phyloP scores from a whole-genome alignment of 495 filamentous ascomycete genomes.

The Annulohypoxylon moriforme region DNA sequence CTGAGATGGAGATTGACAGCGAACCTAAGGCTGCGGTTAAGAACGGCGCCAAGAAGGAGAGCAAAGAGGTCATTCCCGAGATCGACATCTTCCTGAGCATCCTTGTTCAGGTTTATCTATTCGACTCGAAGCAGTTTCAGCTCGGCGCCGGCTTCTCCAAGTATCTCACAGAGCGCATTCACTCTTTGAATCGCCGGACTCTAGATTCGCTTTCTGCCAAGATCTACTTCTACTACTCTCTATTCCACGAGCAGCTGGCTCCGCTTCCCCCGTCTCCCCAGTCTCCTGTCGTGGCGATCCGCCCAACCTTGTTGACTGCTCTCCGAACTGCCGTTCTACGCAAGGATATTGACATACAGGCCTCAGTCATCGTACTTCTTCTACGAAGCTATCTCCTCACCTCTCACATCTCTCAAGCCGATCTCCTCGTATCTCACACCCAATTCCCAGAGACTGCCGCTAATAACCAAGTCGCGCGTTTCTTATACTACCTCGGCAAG shows the following conservation, averaged over 20 bases:
- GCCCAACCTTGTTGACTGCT: slow-evolving; percentile 85
- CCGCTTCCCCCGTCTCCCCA: slow-evolving; percentile 88
- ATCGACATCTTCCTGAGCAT: slow-evolving; percentile 92
- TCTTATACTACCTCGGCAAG: slow-evolving; percentile 94
- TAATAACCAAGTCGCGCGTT: slow-evolving; percentile 97
- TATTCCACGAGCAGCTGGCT: slow-evolving; percentile 90
- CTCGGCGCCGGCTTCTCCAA: slow-evolving; percentile 85
- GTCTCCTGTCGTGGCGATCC: slow-evolving; percentile 84
- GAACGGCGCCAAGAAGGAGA: slow-evolving; percentile 66
- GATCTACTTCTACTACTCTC: slow-evolving; percentile 96
- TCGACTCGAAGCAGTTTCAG: slow-evolving; percentile 82
- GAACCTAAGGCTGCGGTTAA: slow-evolving; percentile 62
- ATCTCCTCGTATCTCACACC: slow-evolving; percentile 93
- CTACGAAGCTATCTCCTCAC: slow-evolving; percentile 96
- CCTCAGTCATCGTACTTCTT: slow-evolving; percentile 91
- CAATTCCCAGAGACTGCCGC: slow-evolving; percentile 91
- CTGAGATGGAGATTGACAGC: slow-evolving; percentile 83
- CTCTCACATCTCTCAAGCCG: slow-evolving; percentile 96
- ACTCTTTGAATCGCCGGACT: slow-evolving; percentile 89
- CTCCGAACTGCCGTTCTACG: slow-evolving; percentile 92
- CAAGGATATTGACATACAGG: slow-evolving; percentile 96
- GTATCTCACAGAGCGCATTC: slow-evolving; percentile 82
- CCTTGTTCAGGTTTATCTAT: slow-evolving; percentile 87
- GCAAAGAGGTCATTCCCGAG: slow-evolving; percentile 85
- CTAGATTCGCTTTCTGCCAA: slow-evolving; percentile 93